phyloP scores from a whole-genome alignment of 1,139 yeast species.

The Meyerozyma sp. region DNA sequence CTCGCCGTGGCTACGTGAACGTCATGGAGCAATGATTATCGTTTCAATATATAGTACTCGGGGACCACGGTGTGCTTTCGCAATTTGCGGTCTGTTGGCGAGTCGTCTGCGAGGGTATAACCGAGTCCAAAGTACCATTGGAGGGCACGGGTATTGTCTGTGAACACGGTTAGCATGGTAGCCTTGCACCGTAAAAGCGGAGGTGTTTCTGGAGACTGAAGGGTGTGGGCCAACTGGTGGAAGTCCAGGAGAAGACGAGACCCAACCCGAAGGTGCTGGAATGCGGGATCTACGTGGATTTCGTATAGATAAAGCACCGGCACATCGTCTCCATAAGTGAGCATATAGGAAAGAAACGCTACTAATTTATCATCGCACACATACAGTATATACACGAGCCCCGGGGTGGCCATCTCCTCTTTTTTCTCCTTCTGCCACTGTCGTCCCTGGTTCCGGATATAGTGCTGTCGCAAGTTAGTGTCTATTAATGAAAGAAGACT shows the following conservation, averaged over 20 bases:
- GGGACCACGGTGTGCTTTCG: slow-evolving; percentile 40
- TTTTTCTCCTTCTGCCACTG: slow-evolving; percentile 41
- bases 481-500: not conserved
- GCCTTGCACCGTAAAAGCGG: slow-evolving; percentile 14
- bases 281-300: slow-evolving; percentile 35
- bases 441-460: not conserved
- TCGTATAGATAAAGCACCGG: slow-evolving; percentile 49
- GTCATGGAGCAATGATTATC: slow-evolving; percentile 47
- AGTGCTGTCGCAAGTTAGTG: not conserved
- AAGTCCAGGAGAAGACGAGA: slow-evolving; percentile 22
- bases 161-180: slow-evolving; percentile 46
- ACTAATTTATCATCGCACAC: slow-evolving; percentile 16
- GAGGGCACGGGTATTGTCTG: slow-evolving; percentile 37
- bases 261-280: slow-evolving; percentile 32
- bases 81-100: slow-evolving; percentile 39
- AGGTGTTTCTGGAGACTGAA: slow-evolving; percentile 7
- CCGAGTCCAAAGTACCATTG: slow-evolving; percentile 40
- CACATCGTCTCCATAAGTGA: slow-evolving; percentile 25
- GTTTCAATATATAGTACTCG: slow-evolving; percentile 22
- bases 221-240: slow-evolving; percentile 17
- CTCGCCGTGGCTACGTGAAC: slow-evolving; percentile 71
- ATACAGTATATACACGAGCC: slow-evolving; percentile 35
- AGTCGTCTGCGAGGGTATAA: slow-evolving; percentile 30
- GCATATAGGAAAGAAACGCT: slow-evolving; percentile 40
- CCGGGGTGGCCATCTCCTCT: slow-evolving; percentile 42